phyloP scores from a whole-genome alignment of 2,329 filamentous ascomycete genomes.

The Plenodomus tracheiphilus region DNA sequence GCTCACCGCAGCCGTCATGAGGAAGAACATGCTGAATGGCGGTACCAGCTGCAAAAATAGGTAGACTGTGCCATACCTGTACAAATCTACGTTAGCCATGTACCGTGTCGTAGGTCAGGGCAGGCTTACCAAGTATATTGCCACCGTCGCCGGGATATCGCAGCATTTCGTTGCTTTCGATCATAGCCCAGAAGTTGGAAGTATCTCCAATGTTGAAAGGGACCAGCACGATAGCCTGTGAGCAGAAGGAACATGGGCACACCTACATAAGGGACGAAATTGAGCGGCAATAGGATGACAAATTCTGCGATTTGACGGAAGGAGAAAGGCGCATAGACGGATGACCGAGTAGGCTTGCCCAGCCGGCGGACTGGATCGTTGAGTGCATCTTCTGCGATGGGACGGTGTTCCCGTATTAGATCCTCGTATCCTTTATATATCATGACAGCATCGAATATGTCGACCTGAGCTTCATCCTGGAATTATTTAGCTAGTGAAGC shows the following conservation, averaged over 20 bases:
- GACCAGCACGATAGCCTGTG: conserved; percentile 84
- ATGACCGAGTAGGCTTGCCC: conserved; percentile 75
- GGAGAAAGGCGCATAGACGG: conserved; percentile 86
- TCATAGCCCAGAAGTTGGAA: conserved; percentile 77
- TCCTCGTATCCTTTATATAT: conserved; percentile 73
- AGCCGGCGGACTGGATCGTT: conserved; percentile 77
- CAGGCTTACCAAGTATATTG: conserved; percentile 76
- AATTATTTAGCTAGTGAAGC: background rate
- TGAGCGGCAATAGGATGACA: conserved; percentile 68
- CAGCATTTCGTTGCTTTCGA: conserved; percentile 72
- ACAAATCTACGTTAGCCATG: conserved; percentile 6
- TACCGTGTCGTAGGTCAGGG: background rate
- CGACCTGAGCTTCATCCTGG: conserved; percentile 71
- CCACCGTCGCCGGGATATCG: conserved; percentile 69
- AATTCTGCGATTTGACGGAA: conserved; percentile 89
- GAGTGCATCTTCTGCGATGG: conserved; percentile 65
- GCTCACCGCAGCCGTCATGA: conserved; percentile 83
- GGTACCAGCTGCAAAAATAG: conserved; percentile 87
- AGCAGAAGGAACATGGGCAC: conserved; percentile 84
- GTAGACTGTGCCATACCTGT: conserved; percentile 78
- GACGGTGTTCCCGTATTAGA: conserved; percentile 51
- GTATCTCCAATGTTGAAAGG: conserved; percentile 88
- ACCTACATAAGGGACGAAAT: conserved; percentile 82
- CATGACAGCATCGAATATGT: conserved; percentile 77
- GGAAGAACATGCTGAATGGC: conserved; percentile 88